Conservation (phyloP, 1,139 yeast genomes). For the Sugiyamaella paludigena region DNA sequence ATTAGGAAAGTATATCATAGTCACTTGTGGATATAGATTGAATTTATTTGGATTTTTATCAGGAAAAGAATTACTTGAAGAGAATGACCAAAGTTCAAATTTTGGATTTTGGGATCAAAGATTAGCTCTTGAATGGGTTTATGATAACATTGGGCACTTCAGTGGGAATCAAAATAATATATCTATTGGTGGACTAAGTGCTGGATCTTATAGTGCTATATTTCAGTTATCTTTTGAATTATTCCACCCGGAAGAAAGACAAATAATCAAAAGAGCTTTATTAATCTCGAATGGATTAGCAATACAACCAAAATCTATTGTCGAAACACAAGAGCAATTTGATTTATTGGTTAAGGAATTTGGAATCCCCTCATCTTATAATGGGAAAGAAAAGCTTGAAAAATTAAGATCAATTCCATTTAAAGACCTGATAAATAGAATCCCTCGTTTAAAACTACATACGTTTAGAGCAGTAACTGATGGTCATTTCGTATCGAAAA, state of each 20-base stretch:
- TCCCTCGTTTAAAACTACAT: slow-evolving; percentile 36
- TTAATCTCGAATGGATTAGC: slow-evolving; percentile 40
- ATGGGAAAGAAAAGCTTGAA: slow-evolving; percentile 27
- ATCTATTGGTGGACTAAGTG: slow-evolving; percentile 42
- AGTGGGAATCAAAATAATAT: slow-evolving; percentile 43
- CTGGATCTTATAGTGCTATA: slow-evolving; percentile 40
- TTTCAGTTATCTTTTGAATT: slow-evolving; percentile 42
- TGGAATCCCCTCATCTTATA: slow-evolving; percentile 16
- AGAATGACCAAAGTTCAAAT: slow-evolving; percentile 35
- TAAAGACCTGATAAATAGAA: slow-evolving; percentile 31
- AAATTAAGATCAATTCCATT: slow-evolving; percentile 29
- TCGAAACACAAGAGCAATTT: slow-evolving; percentile 40
- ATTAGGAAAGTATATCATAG: slow-evolving; percentile 37
- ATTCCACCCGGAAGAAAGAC: slow-evolving; percentile 38
- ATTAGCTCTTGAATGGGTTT: slow-evolving; percentile 37
- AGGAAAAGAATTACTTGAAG: slow-evolving; percentile 33
- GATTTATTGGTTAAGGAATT: slow-evolving; percentile 35
- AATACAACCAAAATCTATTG: slow-evolving; percentile 40
- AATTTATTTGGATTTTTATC: slow-evolving; percentile 44
- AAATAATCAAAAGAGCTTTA: slow-evolving; percentile 40
- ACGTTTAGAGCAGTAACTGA: slow-evolving; percentile 45
- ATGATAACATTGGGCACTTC: slow-evolving; percentile 33
- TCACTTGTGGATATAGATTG: slow-evolving; percentile 43
- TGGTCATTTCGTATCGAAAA: slow-evolving; percentile 36
- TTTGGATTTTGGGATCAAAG: slow-evolving; percentile 47